Evolutionary conservation across 345 rosid genomes (phyloP).

Genomic region (Melastoma malabathricum): DNA sequence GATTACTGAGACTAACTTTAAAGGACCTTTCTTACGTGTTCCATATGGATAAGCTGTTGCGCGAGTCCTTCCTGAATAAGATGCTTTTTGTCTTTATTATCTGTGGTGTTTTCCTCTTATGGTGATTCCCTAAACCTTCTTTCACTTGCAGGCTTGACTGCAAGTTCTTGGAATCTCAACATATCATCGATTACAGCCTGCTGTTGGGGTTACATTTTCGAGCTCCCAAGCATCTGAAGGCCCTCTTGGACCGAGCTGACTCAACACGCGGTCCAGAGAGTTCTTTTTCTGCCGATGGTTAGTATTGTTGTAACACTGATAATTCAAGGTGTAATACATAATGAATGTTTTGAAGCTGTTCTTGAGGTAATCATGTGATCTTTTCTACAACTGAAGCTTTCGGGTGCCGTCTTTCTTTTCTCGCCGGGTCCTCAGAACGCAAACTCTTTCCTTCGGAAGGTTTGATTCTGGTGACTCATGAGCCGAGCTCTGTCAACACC

Average conservation of each 20-base stretch:
- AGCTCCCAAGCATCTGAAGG: slow-evolving; percentile 64
- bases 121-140: background rate
- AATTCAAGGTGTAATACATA: background rate
- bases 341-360: background rate
- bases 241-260: slow-evolving; percentile 40
- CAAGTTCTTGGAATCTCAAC: slow-evolving; percentile 65
- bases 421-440: slow-evolving; percentile 33
- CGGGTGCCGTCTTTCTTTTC: slow-evolving; percentile 7
- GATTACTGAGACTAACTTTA: slow-evolving; percentile 54
- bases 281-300: slow-evolving; percentile 35
- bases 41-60: slow-evolving; percentile 77
- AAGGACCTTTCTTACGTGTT: slow-evolving; percentile 75
- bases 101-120: background rate
- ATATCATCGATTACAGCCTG: slow-evolving; percentile 81
- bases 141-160: slow-evolving; percentile 52
- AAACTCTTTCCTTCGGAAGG: slow-evolving; percentile 54
- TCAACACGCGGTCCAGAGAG: slow-evolving; percentile 26
- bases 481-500: slow-evolving; percentile 51
- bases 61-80: slow-evolving; percentile 68
- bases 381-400: background rate
- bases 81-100: background rate
- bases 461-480: slow-evolving; percentile 57
- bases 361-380: background rate
- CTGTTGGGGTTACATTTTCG: slow-evolving; percentile 73
- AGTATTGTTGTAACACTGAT: slow-evolving; percentile 6